Evolutionary conservation across 768 basidiomycete species (phyloP).

Genomic region (Lactarius quietus): DNA sequence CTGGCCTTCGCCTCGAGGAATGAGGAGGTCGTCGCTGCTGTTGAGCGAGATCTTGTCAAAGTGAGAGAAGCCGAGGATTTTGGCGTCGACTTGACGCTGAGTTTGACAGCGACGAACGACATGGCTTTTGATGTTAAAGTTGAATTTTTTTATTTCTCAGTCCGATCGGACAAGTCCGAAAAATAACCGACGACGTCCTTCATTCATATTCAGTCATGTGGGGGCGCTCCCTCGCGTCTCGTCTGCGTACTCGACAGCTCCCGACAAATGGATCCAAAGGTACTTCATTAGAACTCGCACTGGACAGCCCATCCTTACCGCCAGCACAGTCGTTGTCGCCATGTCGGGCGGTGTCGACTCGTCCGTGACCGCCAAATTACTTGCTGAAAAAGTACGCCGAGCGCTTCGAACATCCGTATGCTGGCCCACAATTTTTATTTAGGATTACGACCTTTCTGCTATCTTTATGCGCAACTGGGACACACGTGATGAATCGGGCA

Average conservation of each 20-base stretch:
- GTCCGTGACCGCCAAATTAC: conserved; percentile 76
- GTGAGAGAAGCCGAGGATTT: conserved; percentile 35
- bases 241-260: conserved; percentile 12
- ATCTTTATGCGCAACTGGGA: conserved; percentile 98
- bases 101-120: conserved; percentile 42
- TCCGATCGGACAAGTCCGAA: conserved; percentile 22
- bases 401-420: neutral
- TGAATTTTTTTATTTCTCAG: neutral
- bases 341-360: conserved; percentile 98
- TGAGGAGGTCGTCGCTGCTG: conserved; percentile 43
- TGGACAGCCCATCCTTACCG: neutral
- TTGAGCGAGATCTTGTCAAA: conserved; percentile 50
- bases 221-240: conserved; percentile 4
- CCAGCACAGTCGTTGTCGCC: conserved; percentile 68
- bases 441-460: conserved; percentile 83
- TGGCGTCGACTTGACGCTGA: conserved; percentile 42
- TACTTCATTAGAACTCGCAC: conserved; percentile 8
- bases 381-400: conserved; percentile 56
- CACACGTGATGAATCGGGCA: conserved; percentile 73
- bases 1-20: conserved; percentile 79
- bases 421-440: neutral
- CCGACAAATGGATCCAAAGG: conserved; percentile 34
- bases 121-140: conserved; percentile 28
- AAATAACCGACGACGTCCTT: neutral
- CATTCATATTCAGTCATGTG: conserved; percentile 13